Percentiles rank a stretch among this genome's conserved stretches.
These are phyloP conservation scores for Hymenoscyphus salicellus DNA, from an alignment of 2,329 filamentous ascomycete species.

Conservation along the genomic window DNA sequence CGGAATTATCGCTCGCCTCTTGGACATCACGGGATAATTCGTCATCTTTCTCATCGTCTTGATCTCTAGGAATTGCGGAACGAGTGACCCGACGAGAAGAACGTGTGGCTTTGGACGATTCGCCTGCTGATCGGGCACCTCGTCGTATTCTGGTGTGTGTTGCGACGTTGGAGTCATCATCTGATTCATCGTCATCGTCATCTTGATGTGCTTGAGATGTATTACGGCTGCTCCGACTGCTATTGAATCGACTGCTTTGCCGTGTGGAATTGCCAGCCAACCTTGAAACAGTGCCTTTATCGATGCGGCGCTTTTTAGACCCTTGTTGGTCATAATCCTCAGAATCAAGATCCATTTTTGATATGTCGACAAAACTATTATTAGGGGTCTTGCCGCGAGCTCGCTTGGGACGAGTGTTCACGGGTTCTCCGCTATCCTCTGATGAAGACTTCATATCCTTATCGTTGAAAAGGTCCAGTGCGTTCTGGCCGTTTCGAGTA, in stretches of 20 bases:
- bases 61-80: slow-evolving; percentile 19
- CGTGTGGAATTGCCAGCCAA: slow-evolving; percentile 21
- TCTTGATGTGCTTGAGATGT: slow-evolving; percentile 15
- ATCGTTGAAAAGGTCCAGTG: slow-evolving; percentile 42
- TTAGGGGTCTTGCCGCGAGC: slow-evolving; percentile 20
- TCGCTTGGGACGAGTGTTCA: slow-evolving; percentile 23
- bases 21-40: slow-evolving; percentile 25
- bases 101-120: slow-evolving; percentile 9
- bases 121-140: slow-evolving; percentile 7
- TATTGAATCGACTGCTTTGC: slow-evolving; percentile 23
- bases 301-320: slow-evolving; percentile 28
- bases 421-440: slow-evolving; percentile 13
- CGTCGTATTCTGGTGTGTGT: slow-evolving; percentile 9
- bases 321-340: slow-evolving; percentile 22
- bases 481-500: slow-evolving; percentile 45
- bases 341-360: slow-evolving; percentile 17
- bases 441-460: slow-evolving; percentile 19
- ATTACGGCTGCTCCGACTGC: slow-evolving; percentile 19
- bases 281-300: slow-evolving; percentile 20
- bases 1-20: slow-evolving; percentile 45
- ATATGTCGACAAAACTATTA: slow-evolving; percentile 24
- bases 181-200: slow-evolving; percentile 12
- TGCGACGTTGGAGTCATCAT: not conserved
- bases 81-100: slow-evolving; percentile 23
- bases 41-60: slow-evolving; percentile 23